Evolutionary conservation across 1,284 basidiomycete genomes (phyloP), one percentile per base, ranked within the genome.

Genomic region (Trametes hirsuta): DNA sequence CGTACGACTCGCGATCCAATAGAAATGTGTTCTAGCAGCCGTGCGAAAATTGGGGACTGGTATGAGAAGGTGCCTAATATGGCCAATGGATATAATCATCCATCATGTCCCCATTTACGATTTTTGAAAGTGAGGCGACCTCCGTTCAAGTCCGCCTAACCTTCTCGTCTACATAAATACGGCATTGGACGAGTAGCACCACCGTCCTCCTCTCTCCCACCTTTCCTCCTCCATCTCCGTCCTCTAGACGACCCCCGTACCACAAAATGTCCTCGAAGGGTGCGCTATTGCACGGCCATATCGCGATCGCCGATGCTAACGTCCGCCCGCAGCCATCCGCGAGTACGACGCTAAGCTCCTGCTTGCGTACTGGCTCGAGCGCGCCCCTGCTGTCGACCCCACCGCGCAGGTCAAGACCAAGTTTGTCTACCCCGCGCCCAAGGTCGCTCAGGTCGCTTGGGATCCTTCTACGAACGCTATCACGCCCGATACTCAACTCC

Each of bases 261-360:
- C 41, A 47, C 62, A 66, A 70, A 69, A 75, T 75, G 73, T 75
- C 74, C 54, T 73, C 73, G 51, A 76, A 76, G 70, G 72, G 75
- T 74, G 40, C 25, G 70, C 63, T 10, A 12, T 8, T 44, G 39
- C 21, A 15, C 40, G 45, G 39, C 18, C 35, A 21, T 18, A 3
- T 37, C 10, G 45, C 58, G 40, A 35, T 49, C 47, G 11, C 47
- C 50, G 51, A 60, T 59, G 37, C 50, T 15, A 30, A 45, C 37
- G 18, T 47, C 62, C 21, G n/a, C 35, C 49, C 35, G 3, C 62
- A 94, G 93, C 93, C 70, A 95, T 95, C 79, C 89, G 91, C 74
- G 93, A 95, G 81, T 95, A 93, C 82, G 94, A 96, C 75, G 94
- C 94, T 69, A 97, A 97, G 83, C 90, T 96, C 68, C 83, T 97